Conservation (phyloP, 176 grass and related monocot species). For the Guadua angustifolia region DNA sequence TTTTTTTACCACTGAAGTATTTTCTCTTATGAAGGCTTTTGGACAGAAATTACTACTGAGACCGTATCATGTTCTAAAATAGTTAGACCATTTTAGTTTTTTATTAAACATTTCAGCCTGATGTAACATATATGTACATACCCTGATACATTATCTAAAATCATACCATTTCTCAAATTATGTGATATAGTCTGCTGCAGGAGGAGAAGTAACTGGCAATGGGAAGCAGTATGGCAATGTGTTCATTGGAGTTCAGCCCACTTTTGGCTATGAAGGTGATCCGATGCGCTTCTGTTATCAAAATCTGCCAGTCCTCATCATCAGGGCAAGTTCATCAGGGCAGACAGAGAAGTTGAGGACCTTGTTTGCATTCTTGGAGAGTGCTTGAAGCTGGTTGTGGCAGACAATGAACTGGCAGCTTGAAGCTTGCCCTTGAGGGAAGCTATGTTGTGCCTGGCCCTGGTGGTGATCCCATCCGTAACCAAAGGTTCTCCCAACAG, state of each 20-base stretch:
- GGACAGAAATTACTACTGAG: too few relatives aligned
- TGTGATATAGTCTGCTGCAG: too few relatives aligned
- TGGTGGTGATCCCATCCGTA: conserved; percentile 91
- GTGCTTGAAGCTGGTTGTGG: conserved; percentile 85
- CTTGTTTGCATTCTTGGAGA: conserved; percentile 77
- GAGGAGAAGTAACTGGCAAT: too few relatives aligned
- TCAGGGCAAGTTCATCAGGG: conserved; percentile 84
- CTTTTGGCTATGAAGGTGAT: conserved; percentile 97
- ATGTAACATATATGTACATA: too few relatives aligned
- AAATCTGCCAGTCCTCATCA: conserved; percentile 97
- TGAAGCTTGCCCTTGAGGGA: conserved; percentile 91
- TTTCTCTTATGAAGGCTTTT: too few relatives aligned
- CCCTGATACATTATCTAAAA: too few relatives aligned
- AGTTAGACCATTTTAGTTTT: too few relatives aligned
- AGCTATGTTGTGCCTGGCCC: conserved; percentile 92
- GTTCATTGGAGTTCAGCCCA: conserved; percentile 96
- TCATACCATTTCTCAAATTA: too few relatives aligned
- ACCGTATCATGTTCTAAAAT: too few relatives aligned
- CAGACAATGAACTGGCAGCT: conserved; percentile 81
- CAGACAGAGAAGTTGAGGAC: conserved; percentile 88
- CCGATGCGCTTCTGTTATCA: conserved; percentile 93
- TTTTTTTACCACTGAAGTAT: too few relatives aligned
- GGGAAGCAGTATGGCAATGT: conserved; percentile 97
- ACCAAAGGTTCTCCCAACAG: conserved; percentile 96
- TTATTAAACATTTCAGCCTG: too few relatives aligned